phyloP scores from a whole-genome alignment of 352 stramenopile species.

The Globisporangium heterothallicum region DNA sequence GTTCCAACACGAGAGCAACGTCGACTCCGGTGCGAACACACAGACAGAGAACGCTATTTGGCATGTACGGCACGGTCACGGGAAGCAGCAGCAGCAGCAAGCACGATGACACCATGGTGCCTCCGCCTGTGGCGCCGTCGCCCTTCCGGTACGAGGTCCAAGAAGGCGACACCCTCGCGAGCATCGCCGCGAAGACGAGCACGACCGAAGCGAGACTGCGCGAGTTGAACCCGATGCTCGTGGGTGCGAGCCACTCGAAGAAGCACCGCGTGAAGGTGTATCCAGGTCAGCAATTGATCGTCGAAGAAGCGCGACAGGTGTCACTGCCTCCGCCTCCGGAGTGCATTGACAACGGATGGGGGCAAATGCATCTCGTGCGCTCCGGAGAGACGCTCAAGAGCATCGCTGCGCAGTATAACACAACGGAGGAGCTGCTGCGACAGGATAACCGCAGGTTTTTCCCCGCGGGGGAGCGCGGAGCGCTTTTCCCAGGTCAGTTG shows the following conservation, averaged over 20 bases:
- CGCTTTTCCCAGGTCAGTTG: constrained; percentile 61
- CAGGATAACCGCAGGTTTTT: constrained; percentile 81
- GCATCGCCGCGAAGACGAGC: constrained; percentile 59
- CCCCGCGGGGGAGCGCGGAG: constrained; percentile 62
- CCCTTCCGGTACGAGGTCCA: constrained; percentile 74
- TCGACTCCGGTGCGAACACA: no score
- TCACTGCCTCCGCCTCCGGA: constrained; percentile 71
- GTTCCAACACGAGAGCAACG: no score
- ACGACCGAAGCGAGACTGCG: constrained; percentile 49
- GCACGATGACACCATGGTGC: constrained; percentile 11
- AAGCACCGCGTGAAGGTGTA: constrained; percentile 57
- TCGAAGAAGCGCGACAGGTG: constrained; percentile 61
- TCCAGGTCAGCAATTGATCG: constrained; percentile 64
- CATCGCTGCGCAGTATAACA: constrained; percentile 79
- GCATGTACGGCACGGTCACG: constrained; percentile 56
- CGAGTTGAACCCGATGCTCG: constrained; percentile 67
- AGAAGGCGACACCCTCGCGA: constrained; percentile 51
- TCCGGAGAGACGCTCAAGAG: constrained; percentile 56
- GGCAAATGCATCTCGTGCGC: constrained; percentile 78
- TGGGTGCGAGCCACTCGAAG: constrained; percentile 12
- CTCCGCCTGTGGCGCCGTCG: constrained; percentile 29
- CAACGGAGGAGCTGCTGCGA: constrained; percentile 67
- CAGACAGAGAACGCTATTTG: no score
- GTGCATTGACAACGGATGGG: constrained; percentile 80
- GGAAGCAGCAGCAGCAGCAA: constrained; percentile 16